phyloP scores from a whole-genome alignment of 495 filamentous ascomycete genomes.

The Cercophora samala region DNA sequence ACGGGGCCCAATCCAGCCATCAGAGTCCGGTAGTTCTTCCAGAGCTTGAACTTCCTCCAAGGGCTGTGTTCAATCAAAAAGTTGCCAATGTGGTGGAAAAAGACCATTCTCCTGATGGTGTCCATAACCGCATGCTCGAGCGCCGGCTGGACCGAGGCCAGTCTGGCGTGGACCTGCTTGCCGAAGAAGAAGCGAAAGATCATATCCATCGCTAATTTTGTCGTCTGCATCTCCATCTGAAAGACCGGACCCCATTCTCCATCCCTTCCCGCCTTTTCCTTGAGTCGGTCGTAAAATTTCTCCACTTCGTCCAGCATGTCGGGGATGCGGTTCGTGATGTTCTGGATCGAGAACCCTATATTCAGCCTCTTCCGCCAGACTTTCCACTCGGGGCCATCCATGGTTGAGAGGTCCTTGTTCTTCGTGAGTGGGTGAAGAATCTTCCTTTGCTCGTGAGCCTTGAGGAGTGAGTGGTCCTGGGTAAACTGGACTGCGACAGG shows the following conservation, averaged over 20 bases:
- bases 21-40: background rate
- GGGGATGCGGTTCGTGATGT: constrained; percentile 38
- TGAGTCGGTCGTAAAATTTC: constrained; percentile 32
- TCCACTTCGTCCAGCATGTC: constrained; percentile 38
- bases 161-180: background rate
- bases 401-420: constrained; percentile 31
- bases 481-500: constrained; percentile 1
- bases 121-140: background rate
- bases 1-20: background rate
- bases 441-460: background rate
- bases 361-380: constrained; percentile 38
- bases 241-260: constrained; percentile 37
- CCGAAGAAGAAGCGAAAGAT: constrained; percentile 25
- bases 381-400: constrained; percentile 40
- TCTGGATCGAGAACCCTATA: constrained; percentile 39
- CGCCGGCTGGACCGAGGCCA: background rate
- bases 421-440: constrained; percentile 25
- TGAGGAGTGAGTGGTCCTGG: background rate
- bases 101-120: background rate
- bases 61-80: background rate
- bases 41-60: background rate
- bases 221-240: constrained; percentile 30
- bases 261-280: constrained; percentile 14
- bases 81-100: background rate
- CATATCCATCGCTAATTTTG: constrained; percentile 37